Evolutionary conservation across 2,329 filamentous ascomycete genomes (phyloP).

Genomic region (Penicillium sp.): DNA sequence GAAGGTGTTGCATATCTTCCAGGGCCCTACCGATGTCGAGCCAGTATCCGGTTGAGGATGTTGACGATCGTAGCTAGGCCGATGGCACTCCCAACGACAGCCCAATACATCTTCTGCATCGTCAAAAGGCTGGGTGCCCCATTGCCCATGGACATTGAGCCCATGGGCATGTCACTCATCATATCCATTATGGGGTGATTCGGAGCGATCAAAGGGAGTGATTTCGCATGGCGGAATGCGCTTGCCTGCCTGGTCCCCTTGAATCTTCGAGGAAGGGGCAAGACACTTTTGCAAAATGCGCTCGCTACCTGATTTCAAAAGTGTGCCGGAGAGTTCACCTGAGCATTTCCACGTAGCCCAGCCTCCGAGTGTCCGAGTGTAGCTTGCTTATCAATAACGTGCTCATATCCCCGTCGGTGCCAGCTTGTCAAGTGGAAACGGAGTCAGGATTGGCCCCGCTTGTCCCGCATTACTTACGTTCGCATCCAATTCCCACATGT

Average conservation of each 20-base stretch:
- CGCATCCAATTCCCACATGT: not conserved
- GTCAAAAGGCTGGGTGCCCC: constrained; percentile 42
- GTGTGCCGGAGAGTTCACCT: too few species aligned
- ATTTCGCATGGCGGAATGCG: not conserved
- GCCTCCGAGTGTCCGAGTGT: not conserved
- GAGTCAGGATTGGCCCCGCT: not conserved
- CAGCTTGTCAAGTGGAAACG: not conserved
- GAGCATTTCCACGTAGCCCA: too few species aligned
- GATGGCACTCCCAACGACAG: constrained; percentile 40
- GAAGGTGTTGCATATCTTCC: not conserved
- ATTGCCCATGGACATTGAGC: constrained; percentile 38
- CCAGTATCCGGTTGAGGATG: constrained; percentile 43
- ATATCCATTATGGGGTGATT: constrained; percentile 15
- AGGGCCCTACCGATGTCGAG: constrained; percentile 43
- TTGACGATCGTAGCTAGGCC: constrained; percentile 34
- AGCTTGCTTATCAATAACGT: constrained; percentile 11
- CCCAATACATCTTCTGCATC: constrained; percentile 51
- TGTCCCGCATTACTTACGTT: not conserved
- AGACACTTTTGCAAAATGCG: not conserved
- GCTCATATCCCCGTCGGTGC: constrained; percentile 3
- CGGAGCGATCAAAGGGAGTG: not conserved
- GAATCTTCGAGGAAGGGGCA: not conserved
- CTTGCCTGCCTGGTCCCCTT: not conserved
- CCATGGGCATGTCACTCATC: constrained; percentile 28
- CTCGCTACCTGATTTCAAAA: too few species aligned